These are phyloP conservation scores for Alternaria gaisen DNA, from an alignment of 2,329 filamentous ascomycete genomes.

Conservation along the genomic window DNA sequence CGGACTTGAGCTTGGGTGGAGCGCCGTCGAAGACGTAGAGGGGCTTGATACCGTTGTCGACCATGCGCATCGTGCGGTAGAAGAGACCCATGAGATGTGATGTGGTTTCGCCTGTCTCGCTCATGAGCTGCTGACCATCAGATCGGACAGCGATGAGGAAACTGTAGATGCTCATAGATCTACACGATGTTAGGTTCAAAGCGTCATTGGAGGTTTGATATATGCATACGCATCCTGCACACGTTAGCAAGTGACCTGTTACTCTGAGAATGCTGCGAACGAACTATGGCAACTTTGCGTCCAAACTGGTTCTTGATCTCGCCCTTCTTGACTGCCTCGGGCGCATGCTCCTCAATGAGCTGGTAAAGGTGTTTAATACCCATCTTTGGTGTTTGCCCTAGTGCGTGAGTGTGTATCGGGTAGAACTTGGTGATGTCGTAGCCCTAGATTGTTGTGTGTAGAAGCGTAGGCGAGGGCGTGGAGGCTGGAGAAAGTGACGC, in stretches of 20 bases:
- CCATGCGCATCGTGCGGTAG: slow-evolving; percentile 96
- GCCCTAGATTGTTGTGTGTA: slow-evolving; percentile 5
- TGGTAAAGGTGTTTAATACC: slow-evolving; percentile 57
- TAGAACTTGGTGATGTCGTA: not conserved
- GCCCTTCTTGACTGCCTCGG: slow-evolving; percentile 93
- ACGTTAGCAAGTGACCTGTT: slow-evolving; percentile 30
- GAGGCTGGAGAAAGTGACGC: slow-evolving; percentile 29
- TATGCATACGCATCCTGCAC: slow-evolving; percentile 57
- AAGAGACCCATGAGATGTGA: slow-evolving; percentile 99
- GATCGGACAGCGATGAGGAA: slow-evolving; percentile 98
- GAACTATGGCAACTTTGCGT: slow-evolving; percentile 94
- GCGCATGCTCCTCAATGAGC: slow-evolving; percentile 77
- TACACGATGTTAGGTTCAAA: slow-evolving; percentile 46
- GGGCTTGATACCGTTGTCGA: slow-evolving; percentile 98
- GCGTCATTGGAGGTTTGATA: not conserved
- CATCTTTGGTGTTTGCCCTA: slow-evolving; percentile 33
- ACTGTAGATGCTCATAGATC: slow-evolving; percentile 98
- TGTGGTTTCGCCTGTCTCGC: slow-evolving; percentile 93
- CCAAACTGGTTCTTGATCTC: slow-evolving; percentile 99
- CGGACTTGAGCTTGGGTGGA: slow-evolving; percentile 96
- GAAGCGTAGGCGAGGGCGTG: slow-evolving; percentile 18
- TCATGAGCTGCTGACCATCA: slow-evolving; percentile 95
- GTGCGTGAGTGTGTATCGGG: not conserved
- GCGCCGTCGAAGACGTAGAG: slow-evolving; percentile 98
- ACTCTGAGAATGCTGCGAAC: slow-evolving; percentile 42